Evolutionary conservation across 176 grass and related monocot genomes (phyloP).

Genomic region (Elymus sibiricus): DNA sequence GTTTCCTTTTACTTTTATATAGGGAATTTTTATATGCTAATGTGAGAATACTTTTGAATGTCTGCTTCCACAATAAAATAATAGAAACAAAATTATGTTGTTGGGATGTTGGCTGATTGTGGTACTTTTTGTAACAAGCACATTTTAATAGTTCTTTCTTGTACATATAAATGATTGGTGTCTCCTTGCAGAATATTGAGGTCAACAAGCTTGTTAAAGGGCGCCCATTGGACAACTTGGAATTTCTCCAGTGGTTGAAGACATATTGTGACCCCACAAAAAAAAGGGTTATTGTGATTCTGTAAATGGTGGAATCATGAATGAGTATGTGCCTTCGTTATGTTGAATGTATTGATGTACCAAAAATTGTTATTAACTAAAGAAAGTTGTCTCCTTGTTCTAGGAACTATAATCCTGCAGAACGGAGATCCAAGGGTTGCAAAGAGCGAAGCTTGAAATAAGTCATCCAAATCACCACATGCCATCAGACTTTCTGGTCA

Average conservation of each 20-base stretch:
- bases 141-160: no score
- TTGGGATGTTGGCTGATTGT: no score
- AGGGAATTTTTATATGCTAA: no score
- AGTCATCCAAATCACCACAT: conserved; percentile 67
- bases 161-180: no score
- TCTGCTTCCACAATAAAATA: no score
- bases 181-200: conserved; percentile 69
- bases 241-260: conserved; percentile 90
- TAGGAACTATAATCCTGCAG: conserved; percentile 82
- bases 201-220: conserved; percentile 92
- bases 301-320: conserved; percentile 77
- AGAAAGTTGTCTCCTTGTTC: background rate
- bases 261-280: background rate
- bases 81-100: no score
- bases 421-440: conserved; percentile 67
- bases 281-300: conserved; percentile 55
- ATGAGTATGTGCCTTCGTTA: conserved; percentile 46
- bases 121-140: no score
- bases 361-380: no score
- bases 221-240: conserved; percentile 81
- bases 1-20: no score
- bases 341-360: background rate
- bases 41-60: no score
- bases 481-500: conserved; percentile 41
- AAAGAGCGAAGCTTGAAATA: conserved; percentile 52